Evolutionary conservation across 495 filamentous ascomycete genomes (phyloP).

Genomic region (Mytilinidion resinicola): DNA sequence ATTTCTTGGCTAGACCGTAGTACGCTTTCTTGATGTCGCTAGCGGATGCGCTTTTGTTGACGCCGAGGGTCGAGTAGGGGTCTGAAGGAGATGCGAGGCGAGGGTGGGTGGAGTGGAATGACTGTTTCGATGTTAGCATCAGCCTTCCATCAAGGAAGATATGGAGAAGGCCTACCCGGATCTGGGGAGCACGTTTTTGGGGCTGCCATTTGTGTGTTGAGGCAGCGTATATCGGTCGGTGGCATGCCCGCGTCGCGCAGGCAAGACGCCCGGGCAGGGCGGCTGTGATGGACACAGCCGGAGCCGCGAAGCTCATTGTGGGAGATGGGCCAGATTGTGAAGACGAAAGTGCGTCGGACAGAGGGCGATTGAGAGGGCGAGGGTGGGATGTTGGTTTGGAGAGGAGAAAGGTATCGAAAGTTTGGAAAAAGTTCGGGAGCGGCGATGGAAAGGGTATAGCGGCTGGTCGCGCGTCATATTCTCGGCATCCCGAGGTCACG

Average conservation of each 20-base stretch:
- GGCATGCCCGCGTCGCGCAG: constrained; percentile 17
- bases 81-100: constrained; percentile 53
- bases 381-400: neutral
- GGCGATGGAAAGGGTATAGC: too few species aligned
- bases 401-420: neutral
- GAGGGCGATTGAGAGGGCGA: neutral
- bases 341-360: neutral
- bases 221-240: constrained; percentile 14
- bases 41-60: constrained; percentile 69
- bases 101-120: constrained; percentile 68
- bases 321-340: neutral
- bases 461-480: too few species aligned
- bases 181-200: constrained; percentile 8
- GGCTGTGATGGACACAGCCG: constrained; percentile 25
- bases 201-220: constrained; percentile 12
- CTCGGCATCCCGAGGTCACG: too few species aligned
- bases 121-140: constrained; percentile 40
- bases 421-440: too few species aligned
- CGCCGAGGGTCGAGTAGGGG: constrained; percentile 82
- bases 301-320: constrained; percentile 34
- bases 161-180: constrained; percentile 14
- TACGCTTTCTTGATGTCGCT: constrained; percentile 97
- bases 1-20: constrained; percentile 97
- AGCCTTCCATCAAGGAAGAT: neutral
- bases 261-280: constrained; percentile 28